Percentiles rank a stretch among this genome's conserved stretches.
These are phyloP conservation scores for Chaetomium sp. DNA, from an alignment of 2,329 filamentous ascomycete species.

Conservation along the genomic window DNA sequence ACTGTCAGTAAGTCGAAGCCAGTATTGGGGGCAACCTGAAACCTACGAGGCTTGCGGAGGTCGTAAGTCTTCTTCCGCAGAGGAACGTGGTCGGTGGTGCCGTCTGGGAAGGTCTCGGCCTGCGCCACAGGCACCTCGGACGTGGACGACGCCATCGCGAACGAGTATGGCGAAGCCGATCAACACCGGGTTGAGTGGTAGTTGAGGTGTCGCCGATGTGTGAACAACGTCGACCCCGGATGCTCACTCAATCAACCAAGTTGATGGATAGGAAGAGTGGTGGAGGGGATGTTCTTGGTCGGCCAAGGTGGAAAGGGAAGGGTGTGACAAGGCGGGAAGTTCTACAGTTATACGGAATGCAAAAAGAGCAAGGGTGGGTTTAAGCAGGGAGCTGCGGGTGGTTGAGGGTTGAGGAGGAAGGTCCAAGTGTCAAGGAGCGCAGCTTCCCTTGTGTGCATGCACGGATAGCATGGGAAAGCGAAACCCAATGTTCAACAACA, in stretches of 20 bases:
- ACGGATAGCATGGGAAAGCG: constrained; percentile 5
- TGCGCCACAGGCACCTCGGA: constrained; percentile 41
- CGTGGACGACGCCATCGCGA: constrained; percentile 45
- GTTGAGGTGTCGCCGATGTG: constrained; percentile 14
- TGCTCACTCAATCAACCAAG: constrained; percentile 13
- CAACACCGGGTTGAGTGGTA: constrained; percentile 19
- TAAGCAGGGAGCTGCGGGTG: constrained; percentile 23
- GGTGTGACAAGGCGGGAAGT: constrained; percentile 21
- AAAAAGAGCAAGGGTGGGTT: constrained; percentile 27
- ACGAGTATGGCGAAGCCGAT: constrained; percentile 14
- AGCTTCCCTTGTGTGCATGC: constrained; percentile 13
- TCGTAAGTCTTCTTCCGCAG: constrained; percentile 53
- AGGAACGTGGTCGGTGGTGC: constrained; percentile 59
- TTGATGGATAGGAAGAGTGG: constrained; percentile 16
- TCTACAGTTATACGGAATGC: constrained; percentile 28
- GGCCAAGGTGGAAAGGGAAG: constrained; percentile 14
- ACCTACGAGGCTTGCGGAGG: constrained; percentile 64
- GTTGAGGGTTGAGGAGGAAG: constrained; percentile 16
- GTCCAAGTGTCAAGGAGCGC: constrained; percentile 17
- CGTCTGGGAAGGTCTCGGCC: constrained; percentile 52
- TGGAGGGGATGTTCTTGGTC: constrained; percentile 8
- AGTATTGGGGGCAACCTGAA: neutral
- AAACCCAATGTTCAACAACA: constrained; percentile 16
- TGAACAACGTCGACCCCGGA: constrained; percentile 16
- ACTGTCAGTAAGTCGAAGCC: constrained; percentile 14